phyloP scores from a whole-genome alignment of 352 stramenopile genomes.

The Plasmopara muralis region DNA sequence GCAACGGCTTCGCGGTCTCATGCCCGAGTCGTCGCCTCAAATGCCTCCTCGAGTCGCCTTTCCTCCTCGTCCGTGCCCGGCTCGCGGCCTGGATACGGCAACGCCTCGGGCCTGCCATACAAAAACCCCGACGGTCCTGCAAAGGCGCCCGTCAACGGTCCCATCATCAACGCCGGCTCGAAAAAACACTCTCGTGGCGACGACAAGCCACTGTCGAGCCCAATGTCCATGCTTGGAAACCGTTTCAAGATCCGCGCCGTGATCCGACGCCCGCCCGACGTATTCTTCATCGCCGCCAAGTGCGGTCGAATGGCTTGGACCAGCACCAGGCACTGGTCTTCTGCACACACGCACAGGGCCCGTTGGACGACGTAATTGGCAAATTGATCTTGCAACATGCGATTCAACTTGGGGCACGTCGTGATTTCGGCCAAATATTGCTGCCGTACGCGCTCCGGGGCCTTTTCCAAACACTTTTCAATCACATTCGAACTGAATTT shows the following conservation, averaged over 20 bases:
- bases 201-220: conserved; percentile 53
- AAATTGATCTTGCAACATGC: conserved; percentile 97
- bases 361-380: conserved; percentile 99
- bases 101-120: too few relatives aligned
- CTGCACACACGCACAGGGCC: conserved; percentile 91
- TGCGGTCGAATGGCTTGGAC: conserved; percentile 96
- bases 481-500: conserved; percentile 99
- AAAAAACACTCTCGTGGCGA: conserved; percentile 18
- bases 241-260: conserved; percentile 94
- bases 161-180: neutral
- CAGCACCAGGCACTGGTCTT: conserved; percentile 90
- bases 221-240: conserved; percentile 94
- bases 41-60: conserved; percentile 9
- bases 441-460: conserved; percentile 62
- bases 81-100: too few relatives aligned
- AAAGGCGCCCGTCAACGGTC: too few relatives aligned
- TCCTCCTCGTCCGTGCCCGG: too few relatives aligned
- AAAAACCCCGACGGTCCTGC: too few relatives aligned
- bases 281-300: conserved; percentile 92
- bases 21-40: conserved; percentile 41
- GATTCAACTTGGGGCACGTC: conserved; percentile 79
- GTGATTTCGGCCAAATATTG: conserved; percentile 77
- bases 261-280: conserved; percentile 90
- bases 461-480: conserved; percentile 97
- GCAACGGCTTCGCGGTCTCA: conserved; percentile 16